phyloP scores from a whole-genome alignment of 257 asterid genomes.

The Primulina huaijiensis region DNA sequence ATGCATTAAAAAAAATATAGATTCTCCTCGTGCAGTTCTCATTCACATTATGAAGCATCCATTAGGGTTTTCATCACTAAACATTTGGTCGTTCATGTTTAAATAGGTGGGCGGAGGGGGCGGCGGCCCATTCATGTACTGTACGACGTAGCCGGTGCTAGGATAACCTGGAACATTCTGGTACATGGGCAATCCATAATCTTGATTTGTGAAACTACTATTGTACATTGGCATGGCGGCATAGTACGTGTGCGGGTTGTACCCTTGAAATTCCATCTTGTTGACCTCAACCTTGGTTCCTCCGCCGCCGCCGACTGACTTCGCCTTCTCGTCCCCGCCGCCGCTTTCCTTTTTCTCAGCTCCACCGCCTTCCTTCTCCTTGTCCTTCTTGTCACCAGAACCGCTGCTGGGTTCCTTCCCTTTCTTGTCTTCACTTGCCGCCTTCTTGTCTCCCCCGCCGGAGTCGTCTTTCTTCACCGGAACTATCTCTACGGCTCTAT shows the following conservation, averaged over 20 bases:
- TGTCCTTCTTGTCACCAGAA: slow-evolving; percentile 28
- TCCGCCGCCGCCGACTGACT: slow-evolving; percentile 30
- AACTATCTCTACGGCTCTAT: slow-evolving; percentile 48
- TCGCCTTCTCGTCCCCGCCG: slow-evolving; percentile 4
- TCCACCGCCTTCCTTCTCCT: slow-evolving; percentile 17
- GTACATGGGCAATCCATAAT: slow-evolving; percentile 40
- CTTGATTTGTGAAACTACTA: slow-evolving; percentile 50
- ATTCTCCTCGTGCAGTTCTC: not conserved
- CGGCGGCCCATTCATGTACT: slow-evolving; percentile 28
- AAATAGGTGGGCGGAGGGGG: slow-evolving; percentile 34
- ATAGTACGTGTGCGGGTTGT: slow-evolving; percentile 43
- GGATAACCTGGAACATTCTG: slow-evolving; percentile 15
- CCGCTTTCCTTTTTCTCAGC: not conserved
- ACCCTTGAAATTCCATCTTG: slow-evolving; percentile 51
- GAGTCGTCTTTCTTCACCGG: slow-evolving; percentile 61
- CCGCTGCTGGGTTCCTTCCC: not conserved
- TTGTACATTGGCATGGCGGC: slow-evolving; percentile 54
- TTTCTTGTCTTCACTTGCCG: slow-evolving; percentile 25
- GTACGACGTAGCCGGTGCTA: slow-evolving; percentile 26
- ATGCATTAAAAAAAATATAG: not conserved
- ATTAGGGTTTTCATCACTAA: slow-evolving; percentile 50
- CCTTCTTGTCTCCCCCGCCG: slow-evolving; percentile 43
- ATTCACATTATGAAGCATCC: slow-evolving; percentile 45
- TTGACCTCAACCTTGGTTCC: slow-evolving; percentile 48
- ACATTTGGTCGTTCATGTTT: slow-evolving; percentile 35